A percentile compares a stretch with the other conserved stretches of the same genome.
Conservation (phyloP, 768 basidiomycete genomes). For the Cyathus striatus region DNA sequence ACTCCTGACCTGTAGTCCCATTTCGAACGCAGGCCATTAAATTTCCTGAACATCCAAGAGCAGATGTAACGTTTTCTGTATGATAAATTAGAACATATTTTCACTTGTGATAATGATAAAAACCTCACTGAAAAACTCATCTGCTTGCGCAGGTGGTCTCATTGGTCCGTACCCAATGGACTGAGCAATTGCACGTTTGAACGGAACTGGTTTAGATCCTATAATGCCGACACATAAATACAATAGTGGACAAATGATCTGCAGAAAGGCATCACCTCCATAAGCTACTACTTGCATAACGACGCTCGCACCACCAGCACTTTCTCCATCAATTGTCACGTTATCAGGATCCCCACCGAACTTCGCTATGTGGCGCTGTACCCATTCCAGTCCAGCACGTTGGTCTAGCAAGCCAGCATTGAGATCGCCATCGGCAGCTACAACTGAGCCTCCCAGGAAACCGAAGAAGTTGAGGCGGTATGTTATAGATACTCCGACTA, state of each 20-base stretch:
- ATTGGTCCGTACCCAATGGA: slow-evolving; percentile 39
- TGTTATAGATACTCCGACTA: slow-evolving; percentile 27
- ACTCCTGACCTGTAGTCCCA: slow-evolving; percentile 27
- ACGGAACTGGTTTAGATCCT: slow-evolving; percentile 29
- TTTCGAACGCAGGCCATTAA: slow-evolving; percentile 29
- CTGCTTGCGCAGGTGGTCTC: slow-evolving; percentile 16
- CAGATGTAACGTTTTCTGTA: slow-evolving; percentile 20
- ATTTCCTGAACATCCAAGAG: slow-evolving; percentile 21
- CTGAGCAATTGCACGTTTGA: slow-evolving; percentile 34
- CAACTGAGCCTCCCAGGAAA: slow-evolving; percentile 10
- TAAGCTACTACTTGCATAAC: slow-evolving; percentile 40
- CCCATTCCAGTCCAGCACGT: slow-evolving; percentile 32
- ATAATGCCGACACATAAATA: too few species aligned
- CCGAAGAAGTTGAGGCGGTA: slow-evolving; percentile 24
- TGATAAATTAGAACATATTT: too few species aligned
- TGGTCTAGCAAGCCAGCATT: slow-evolving; percentile 38
- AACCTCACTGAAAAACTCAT: slow-evolving; percentile 26
- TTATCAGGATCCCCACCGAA: slow-evolving; percentile 28
- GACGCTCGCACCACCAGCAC: slow-evolving; percentile 38
- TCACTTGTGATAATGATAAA: neutral
- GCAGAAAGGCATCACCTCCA: too few species aligned
- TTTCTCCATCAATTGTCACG: slow-evolving; percentile 30
- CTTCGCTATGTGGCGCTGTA: slow-evolving; percentile 27
- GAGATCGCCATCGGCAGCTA: slow-evolving; percentile 29
- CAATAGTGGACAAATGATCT: too few species aligned